Evolutionary conservation across 495 filamentous ascomycete species (phyloP), one percentile per base, ranked within the genome.

Genomic region (Penicillium taxi): DNA sequence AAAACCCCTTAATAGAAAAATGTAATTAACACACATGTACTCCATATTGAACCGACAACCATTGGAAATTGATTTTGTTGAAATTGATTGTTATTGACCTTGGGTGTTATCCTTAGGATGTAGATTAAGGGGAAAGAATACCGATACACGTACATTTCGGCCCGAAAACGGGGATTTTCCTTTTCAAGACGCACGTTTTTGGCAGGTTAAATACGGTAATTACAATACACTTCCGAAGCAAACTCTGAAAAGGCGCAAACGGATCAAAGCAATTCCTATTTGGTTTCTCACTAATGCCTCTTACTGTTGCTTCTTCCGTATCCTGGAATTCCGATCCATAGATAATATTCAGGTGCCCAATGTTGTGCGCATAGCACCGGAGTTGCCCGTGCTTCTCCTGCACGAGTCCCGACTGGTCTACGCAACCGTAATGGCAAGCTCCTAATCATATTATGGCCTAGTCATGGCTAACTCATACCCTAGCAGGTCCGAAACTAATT

Each of bases 281-380:
- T n/a, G 14, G 19, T 15, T 25, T 14, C 6, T 35, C 13, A 8
- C 4, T 18, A 18, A 15, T 9, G 25, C 33, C 20, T 29, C 15
- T 13, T 25, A 14, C 21, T 33, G 3, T 9, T 39, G n/a, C 18
- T 22, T 22, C 33, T 38, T 17, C 13, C 7, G 36, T 34, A 3
- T 33, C 38, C 17, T 20, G n/a, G n/a, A n/a, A n/a, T 26, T 19
- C 36, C 18, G 2, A 35, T 38, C 15, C 3, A n/a, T n/a, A n/a
- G n/a, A n/a, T 16, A 6, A 5, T 9, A 3, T 33, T 22, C 11
- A 14, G 31, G 20, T 14, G 42, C 38, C 37, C 48, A 38, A 46
- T 49, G 42, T 42, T 45, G 35, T 48, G 52, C 39, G 45, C 44
- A 36, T 55, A 55, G 41, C 35, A 23, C 15, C 41, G 44, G 48